Conservation (phyloP, 257 asterid genomes). For the Salvia hispanica region DNA sequence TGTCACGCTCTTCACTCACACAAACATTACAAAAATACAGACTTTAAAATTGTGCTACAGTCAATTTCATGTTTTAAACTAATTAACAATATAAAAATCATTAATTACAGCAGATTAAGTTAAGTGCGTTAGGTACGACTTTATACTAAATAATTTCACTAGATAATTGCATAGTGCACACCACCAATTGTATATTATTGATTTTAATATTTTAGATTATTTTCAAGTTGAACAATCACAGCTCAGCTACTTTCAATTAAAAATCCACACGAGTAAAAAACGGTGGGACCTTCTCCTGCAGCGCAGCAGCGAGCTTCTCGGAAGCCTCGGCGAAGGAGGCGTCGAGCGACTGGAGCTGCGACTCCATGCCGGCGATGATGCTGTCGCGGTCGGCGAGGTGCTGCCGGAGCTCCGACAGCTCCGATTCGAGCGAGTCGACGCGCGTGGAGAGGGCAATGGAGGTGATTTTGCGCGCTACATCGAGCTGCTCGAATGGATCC, state of each 20-base stretch:
- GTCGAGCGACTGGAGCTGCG: conserved; percentile 77
- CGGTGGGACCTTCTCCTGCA: conserved; percentile 70
- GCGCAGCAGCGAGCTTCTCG: conserved; percentile 57
- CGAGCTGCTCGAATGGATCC: conserved; percentile 95
- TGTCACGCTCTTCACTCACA: not conserved
- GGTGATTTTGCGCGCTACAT: conserved; percentile 88
- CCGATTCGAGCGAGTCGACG: conserved; percentile 77
- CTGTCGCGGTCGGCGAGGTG: conserved; percentile 62
- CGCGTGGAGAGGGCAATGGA: conserved; percentile 95
- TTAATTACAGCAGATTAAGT: not conserved
- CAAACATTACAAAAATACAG: not conserved
- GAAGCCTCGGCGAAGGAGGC: conserved; percentile 53
- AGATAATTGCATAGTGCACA: not conserved
- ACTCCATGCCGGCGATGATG: conserved; percentile 68
- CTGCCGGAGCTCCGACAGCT: conserved; percentile 63
- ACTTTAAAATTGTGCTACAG: not conserved
- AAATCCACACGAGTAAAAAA: not conserved
- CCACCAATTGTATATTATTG: not conserved
- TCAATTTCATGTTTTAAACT: not conserved
- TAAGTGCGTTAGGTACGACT: not conserved
- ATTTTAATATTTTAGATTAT: not conserved
- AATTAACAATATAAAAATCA: not conserved
- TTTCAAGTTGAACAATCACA: not conserved
- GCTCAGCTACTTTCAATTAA: not conserved
- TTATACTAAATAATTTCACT: not conserved